Conservation (phyloP, 176 grass and related monocot genomes). For the Hsuehochloa calcarea region DNA sequence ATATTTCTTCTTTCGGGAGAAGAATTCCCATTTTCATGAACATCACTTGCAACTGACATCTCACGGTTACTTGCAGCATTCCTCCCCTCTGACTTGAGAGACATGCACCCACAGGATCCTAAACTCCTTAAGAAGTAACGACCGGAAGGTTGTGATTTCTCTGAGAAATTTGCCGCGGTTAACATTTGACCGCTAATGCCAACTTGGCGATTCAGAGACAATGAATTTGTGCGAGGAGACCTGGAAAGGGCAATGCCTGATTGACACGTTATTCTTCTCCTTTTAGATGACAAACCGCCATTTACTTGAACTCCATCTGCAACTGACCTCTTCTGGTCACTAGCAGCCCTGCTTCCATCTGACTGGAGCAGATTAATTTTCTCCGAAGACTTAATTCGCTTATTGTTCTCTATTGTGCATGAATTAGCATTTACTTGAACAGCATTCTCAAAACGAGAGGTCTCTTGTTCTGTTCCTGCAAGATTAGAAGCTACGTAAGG, state of each 20-base stretch:
- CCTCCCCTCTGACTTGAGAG: constrained; percentile 14
- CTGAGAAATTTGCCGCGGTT: constrained; percentile 28
- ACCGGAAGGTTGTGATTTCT: constrained; percentile 31
- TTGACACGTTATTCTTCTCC: constrained; percentile 20
- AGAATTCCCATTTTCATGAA: constrained; percentile 25
- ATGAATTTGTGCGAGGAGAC: constrained; percentile 33
- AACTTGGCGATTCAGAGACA: constrained; percentile 10
- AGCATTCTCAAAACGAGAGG: constrained; percentile 35
- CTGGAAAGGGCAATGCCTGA: constrained; percentile 4
- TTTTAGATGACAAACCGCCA: constrained; percentile 28
- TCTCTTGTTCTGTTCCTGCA: constrained; percentile 38
- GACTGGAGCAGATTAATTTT: constrained; percentile 27
- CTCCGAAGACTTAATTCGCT: constrained; percentile 13
- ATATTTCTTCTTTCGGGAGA: constrained; percentile 24
- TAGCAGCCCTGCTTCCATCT: constrained; percentile 3
- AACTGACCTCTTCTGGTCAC: constrained; percentile 31
- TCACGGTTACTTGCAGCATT: constrained; percentile 21
- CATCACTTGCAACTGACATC: constrained; percentile 2
- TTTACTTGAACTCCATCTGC: constrained; percentile 31
- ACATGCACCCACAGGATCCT: constrained; percentile 19
- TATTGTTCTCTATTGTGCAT: constrained; percentile 21
- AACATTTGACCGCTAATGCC: constrained; percentile 10
- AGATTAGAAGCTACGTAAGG: constrained; percentile 31
- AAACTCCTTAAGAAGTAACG: constrained; percentile 40
- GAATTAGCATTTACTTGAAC: constrained; percentile 29